These are phyloP conservation scores for Penicillium brevicompactum DNA, from an alignment of 2,329 filamentous ascomycete species.

Conservation along the genomic window DNA sequence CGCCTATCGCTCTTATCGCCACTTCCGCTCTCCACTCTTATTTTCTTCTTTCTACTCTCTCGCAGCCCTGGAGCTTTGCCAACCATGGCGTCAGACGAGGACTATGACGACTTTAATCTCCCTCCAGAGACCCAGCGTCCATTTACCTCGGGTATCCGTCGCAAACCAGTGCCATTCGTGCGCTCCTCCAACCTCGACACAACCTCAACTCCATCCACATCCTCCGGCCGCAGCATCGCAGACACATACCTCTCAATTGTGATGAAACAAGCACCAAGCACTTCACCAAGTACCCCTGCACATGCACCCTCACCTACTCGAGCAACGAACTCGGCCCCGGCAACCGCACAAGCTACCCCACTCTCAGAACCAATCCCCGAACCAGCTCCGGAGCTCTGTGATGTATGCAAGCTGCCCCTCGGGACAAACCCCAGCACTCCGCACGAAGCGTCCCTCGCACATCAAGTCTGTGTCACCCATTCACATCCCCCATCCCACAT, in stretches of 20 bases:
- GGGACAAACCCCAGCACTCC: conserved; percentile 28
- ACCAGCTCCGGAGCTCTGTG: conserved; percentile 42
- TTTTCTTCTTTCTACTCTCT: background rate
- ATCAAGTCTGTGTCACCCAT: conserved; percentile 60
- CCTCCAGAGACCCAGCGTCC: conserved; percentile 61
- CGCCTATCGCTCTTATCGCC: conserved; percentile 24
- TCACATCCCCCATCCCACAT: conserved; percentile 61
- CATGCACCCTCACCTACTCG: background rate
- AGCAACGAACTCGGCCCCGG: conserved; percentile 11
- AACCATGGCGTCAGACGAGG: conserved; percentile 35
- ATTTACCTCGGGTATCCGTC: conserved; percentile 65
- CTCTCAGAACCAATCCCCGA: background rate
- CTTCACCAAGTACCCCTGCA: conserved; percentile 14
- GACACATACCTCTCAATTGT: conserved; percentile 53
- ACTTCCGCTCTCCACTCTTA: background rate
- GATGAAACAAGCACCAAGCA: conserved; percentile 26
- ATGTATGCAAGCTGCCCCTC: conserved; percentile 62
- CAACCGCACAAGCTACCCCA: background rate
- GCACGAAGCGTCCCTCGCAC: conserved; percentile 56
- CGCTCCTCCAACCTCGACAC: conserved; percentile 46
- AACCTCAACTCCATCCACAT: conserved; percentile 34
- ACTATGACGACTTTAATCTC: conserved; percentile 60
- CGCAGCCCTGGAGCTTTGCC: background rate
- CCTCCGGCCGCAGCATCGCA: conserved; percentile 34
- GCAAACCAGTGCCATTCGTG: conserved; percentile 63